phyloP scores from a whole-genome alignment of 2,329 filamentous ascomycete species.

The Clonostachys solani region DNA sequence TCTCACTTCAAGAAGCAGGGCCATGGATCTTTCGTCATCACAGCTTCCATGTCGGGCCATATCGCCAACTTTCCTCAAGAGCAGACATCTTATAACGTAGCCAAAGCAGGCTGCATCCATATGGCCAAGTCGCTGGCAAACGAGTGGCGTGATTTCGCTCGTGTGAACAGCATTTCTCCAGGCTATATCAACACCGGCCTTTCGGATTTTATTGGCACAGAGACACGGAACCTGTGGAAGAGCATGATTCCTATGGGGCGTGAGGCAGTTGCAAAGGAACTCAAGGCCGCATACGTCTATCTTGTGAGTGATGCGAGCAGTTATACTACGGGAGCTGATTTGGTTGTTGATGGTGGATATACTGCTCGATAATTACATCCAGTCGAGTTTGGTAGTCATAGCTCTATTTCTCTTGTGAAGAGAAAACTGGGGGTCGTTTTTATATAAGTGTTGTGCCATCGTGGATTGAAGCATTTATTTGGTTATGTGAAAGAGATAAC shows the following conservation, averaged over 20 bases:
- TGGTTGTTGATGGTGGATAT: constrained; percentile 66
- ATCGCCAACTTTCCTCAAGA: constrained; percentile 63
- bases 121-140: constrained; percentile 39
- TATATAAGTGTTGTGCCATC: no score
- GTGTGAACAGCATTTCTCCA: constrained; percentile 56
- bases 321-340: constrained; percentile 65
- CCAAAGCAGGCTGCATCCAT: constrained; percentile 44
- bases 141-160: constrained; percentile 59
- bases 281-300: constrained; percentile 69
- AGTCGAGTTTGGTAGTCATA: no score
- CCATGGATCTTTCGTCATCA: constrained; percentile 58
- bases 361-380: constrained; percentile 4
- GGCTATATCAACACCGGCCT: constrained; percentile 62
- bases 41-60: constrained; percentile 60
- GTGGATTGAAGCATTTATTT: no score
- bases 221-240: constrained; percentile 64
- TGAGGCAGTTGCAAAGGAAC: constrained; percentile 59
- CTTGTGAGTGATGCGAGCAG: constrained; percentile 66
- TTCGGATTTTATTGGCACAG: constrained; percentile 51
- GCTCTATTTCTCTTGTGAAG: no score
- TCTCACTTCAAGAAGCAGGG: constrained; percentile 55
- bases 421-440: no score
- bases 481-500: no score
- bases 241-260: constrained; percentile 67
- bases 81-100: constrained; percentile 57